Base-by-base conservation (phyloP, 2,329 filamentous ascomycete genomes). In the Sarocladium oryzae region DNA sequence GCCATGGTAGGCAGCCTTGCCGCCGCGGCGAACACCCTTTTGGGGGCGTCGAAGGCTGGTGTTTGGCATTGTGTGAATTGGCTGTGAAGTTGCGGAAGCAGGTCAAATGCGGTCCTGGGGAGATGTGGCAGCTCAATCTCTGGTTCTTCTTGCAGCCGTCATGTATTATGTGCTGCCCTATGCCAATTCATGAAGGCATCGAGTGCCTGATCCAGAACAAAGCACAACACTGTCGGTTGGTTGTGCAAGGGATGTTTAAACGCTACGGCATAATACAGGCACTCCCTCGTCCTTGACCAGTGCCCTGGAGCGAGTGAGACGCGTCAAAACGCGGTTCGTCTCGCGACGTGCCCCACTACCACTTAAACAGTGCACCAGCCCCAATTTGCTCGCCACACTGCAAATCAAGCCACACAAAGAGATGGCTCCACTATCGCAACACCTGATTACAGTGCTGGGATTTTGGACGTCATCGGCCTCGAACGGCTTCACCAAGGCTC, bases 1-100 rank as follows among this genome's bases (percentile, higher is more conserved):
- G 61, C 87, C 86, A 77, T 89, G 86, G 67, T 84, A 86, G 54
- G 82, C 80, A 50, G 75, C 69, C 66, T 86, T 88, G 54, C 81
- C 81, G 73, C 68, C 88, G 72, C 72, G 86, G 73, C 69, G 87
- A 76, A 78, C 82, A 62, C 82, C 82, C 65, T 84, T 83, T 63
- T 82, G 76, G 41, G 82, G 82, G 61, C 73, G 74, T 52, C 81
- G 72, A 60, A 84, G 66, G 48, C 72, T 72, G 43, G 78, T 82
- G 66, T 81, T 83, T 43, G 81, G 70, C 84, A 86, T 81, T 58
- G 64, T 68, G 64, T 54, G 23, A 33, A 20, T 32, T 26, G 45
- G 45, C 35, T 37, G 33, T 49, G 53, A 51, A 35, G 26, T 8
- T 16, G 33, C 36, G 24, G 51, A 40, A 28, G n/a, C 36, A n/a